A percentile compares a stretch with the other conserved stretches of the same genome.
These are phyloP conservation scores for Aspergillus unguis DNA, from an alignment of 2,329 filamentous ascomycete species.

Conservation along the genomic window DNA sequence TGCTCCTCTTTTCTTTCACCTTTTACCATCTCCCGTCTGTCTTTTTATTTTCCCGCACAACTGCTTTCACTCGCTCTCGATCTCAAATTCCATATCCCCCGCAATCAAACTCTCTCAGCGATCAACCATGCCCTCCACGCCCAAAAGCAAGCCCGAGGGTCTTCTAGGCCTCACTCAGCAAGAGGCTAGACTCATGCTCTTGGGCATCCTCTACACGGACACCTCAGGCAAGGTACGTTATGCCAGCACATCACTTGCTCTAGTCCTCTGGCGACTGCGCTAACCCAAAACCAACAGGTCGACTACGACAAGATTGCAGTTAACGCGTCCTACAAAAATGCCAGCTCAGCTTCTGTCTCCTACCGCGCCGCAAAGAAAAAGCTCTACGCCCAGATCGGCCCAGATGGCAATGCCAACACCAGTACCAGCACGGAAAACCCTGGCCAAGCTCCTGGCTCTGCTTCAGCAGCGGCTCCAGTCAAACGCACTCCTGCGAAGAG, in stretches of 20 bases:
- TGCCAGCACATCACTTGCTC: not conserved
- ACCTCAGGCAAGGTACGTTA: slow-evolving; percentile 17
- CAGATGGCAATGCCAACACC: not conserved
- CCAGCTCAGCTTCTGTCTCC: slow-evolving; percentile 31
- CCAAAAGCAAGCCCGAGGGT: slow-evolving; percentile 16
- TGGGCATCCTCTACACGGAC: slow-evolving; percentile 17
- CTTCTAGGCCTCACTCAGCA: slow-evolving; percentile 15
- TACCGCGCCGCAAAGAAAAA: slow-evolving; percentile 40
- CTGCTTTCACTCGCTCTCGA: not conserved
- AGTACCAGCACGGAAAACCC: not conserved
- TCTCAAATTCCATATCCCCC: not conserved
- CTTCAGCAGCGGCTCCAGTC: slow-evolving; percentile 5
- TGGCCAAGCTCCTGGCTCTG: not conserved
- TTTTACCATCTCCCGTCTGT: not conserved
- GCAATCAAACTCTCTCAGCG: not conserved
- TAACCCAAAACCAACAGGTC: slow-evolving; percentile 25
- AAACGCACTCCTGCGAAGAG: slow-evolving; percentile 21
- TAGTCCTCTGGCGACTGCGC: not conserved
- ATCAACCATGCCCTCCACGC: slow-evolving; percentile 15
- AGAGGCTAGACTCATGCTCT: slow-evolving; percentile 22
- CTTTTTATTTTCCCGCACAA: not conserved
- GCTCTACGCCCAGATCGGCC: slow-evolving; percentile 20
- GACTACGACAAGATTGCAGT: slow-evolving; percentile 40
- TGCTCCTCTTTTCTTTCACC: not conserved
- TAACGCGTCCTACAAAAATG: slow-evolving; percentile 36